phyloP scores from a whole-genome alignment of 2,329 filamentous ascomycete genomes.

The Phoma sp. region DNA sequence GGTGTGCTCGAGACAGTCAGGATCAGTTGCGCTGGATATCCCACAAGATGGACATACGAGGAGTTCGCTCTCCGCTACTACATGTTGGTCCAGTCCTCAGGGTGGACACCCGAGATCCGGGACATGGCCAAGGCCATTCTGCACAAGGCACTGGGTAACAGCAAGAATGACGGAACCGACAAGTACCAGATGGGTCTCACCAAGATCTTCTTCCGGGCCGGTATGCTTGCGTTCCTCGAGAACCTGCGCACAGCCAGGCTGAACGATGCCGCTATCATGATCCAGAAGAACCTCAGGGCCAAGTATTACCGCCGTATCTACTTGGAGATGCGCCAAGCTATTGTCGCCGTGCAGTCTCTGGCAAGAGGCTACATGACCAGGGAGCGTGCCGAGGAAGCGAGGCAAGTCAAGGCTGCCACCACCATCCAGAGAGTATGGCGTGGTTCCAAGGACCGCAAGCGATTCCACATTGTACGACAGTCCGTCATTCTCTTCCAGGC shows the following conservation, averaged over 20 bases:
- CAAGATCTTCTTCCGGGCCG: slow-evolving; percentile 99
- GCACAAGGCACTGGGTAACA: slow-evolving; percentile 76
- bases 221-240: slow-evolving; percentile 98
- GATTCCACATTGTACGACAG: slow-evolving; percentile 78
- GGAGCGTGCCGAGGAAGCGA: slow-evolving; percentile 78
- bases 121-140: slow-evolving; percentile 94
- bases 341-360: slow-evolving; percentile 80
- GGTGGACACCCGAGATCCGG: slow-evolving; percentile 93
- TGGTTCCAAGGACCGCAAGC: slow-evolving; percentile 86
- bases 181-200: slow-evolving; percentile 98
- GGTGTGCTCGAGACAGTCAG: slow-evolving; percentile 98
- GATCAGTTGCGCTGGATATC: slow-evolving; percentile 96
- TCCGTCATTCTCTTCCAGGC: slow-evolving; percentile 90
- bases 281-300: slow-evolving; percentile 95
- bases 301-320: slow-evolving; percentile 96
- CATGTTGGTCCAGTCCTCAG: slow-evolving; percentile 88
- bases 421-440: slow-evolving; percentile 96
- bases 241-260: slow-evolving; percentile 89
- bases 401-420: slow-evolving; percentile 85
- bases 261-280: slow-evolving; percentile 95
- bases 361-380: slow-evolving; percentile 81
- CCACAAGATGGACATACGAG: slow-evolving; percentile 97
- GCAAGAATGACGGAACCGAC: slow-evolving; percentile 74
- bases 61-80: slow-evolving; percentile 98
- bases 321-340: slow-evolving; percentile 81